Evolutionary conservation across 192 early-diverging fungal genomes (phyloP), one percentile per base, ranked within the genome.

Genomic region (Coemansia sp.): DNA sequence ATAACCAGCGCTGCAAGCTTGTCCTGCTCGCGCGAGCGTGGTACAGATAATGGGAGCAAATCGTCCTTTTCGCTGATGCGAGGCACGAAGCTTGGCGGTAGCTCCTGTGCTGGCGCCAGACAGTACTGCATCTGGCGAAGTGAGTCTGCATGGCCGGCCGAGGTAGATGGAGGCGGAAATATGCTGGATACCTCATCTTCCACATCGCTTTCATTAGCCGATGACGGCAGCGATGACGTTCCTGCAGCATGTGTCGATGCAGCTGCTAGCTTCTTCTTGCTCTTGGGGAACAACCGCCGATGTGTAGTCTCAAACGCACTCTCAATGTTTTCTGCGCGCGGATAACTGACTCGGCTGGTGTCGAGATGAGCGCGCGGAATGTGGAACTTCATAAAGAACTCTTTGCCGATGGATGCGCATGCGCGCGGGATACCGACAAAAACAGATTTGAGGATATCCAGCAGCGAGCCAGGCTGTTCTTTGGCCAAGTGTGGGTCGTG

Each of bases 351-450:
- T 10, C 66, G 60, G 8, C 57, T 62, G 50, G 66, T 69, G 19
- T 78, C 76, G 2, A 78, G 56, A 38, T 78, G 63, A 10, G 76
- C 76, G 7, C 65, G 61, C 1, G 76, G 76, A 9, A 78, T 62
- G 11, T 24, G 38, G 45, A 78, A 78, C 8, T 58, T 37, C 38
- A 78, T 19, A 29, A 78, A 78, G 17, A 72, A 73, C 70, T 78
- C 76, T 1, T 48, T 14, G 0, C 32, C 63, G 0, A 63, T 47
- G 4, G 59, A 51, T 1, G 55, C 6, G 27, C 64, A 19, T 0
- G 62, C 76, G 4, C 43, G 35, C 1, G 76, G 76, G 8, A 78
- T 61, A 0, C 63, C 56, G 5, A 22, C 21, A 5, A 45, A 43
- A 0, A 58, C 45, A 1, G 58, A 48, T 14, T 32, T 52, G 37